Base-by-base conservation (phyloP, 2,329 filamentous ascomycete genomes). In the Pseudocercospora fijiensis region DNA sequence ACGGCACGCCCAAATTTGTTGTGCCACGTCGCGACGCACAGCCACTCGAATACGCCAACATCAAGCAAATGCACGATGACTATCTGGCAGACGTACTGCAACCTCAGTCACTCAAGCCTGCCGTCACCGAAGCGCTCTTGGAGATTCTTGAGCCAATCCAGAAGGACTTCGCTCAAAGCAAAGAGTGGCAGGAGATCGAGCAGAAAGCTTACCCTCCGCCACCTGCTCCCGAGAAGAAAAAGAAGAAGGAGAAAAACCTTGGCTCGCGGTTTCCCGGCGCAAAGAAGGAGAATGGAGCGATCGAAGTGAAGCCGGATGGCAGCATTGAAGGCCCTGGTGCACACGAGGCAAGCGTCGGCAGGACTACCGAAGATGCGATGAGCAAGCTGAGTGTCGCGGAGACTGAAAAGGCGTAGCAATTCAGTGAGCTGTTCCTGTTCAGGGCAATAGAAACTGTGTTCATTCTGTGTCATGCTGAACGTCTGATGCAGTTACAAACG, bases 91-190 rank as follows among this genome's bases (percentile, higher is more conserved):
- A 98, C 74, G 83, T 90, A 1, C 69, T 76, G 24, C 69, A 71
- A 52, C 95, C 95, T 0, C 93, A 97, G 81, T 80, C 90, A 11
- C 82, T 98, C 58, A 98, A 99, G 81, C 85, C 88, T n/a, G 92
- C 91, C 10, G 87, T 96, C 5, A 85, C 90, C 4, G 84, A 86
- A 58, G 91, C 87, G 9, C 84, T 99, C 20, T 87, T 86, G 69
- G 82, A 85, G 43, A 84, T 98, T 11, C 83, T 96, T 62, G 86
- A 84, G 1, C 92, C 94, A 1, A 94, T 99, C 64, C 88, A 89
- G 69, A 84, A 82, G 2, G 88, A 88, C 5, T 98, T 86, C 79
- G 80, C 90, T 67, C 84, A 83, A 0, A 89, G 85, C 0, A 73
- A 84, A 28, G 91, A 93, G 73, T 98, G 92, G 92, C 89, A 96